phyloP scores from a whole-genome alignment of 2,329 filamentous ascomycete species.

The Aspergillus versicolor region DNA sequence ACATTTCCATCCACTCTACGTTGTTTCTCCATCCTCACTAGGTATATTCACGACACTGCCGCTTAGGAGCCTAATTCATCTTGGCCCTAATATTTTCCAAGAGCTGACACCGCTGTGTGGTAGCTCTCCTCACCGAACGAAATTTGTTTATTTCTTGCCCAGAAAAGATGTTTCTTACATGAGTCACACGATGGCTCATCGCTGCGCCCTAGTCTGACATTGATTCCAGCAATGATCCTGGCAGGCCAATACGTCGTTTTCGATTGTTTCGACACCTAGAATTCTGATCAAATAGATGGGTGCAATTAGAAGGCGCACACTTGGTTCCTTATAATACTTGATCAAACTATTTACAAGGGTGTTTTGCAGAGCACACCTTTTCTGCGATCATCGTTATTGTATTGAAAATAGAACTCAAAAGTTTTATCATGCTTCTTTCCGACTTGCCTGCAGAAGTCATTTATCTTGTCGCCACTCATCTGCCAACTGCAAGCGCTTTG shows the following conservation, averaged over 20 bases:
- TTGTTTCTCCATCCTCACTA: neutral
- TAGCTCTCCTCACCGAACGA: neutral
- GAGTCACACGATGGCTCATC: slow-evolving; percentile 14
- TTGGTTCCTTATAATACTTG: neutral
- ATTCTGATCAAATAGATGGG: neutral
- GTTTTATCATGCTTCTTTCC: slow-evolving; percentile 31
- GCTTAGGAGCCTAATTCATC: too few species aligned
- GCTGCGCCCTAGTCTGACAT: neutral
- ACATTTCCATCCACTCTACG: neutral
- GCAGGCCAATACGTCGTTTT: neutral
- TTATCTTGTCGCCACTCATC: slow-evolving; percentile 39
- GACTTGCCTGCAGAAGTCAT: slow-evolving; percentile 46
- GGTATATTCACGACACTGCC: neutral
- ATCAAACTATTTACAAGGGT: neutral
- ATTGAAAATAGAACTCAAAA: neutral
- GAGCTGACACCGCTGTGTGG: neutral
- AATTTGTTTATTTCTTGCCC: neutral
- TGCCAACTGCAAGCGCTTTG: slow-evolving; percentile 49
- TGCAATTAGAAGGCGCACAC: neutral
- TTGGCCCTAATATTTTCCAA: too few species aligned
- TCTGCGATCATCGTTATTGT: neutral
- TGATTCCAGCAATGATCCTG: neutral
- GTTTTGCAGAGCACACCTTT: neutral
- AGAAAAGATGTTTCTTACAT: neutral
- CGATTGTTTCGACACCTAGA: slow-evolving; percentile 1